phyloP scores from a whole-genome alignment of 208 protist species.

The Acanthamoeba sp. region DNA sequence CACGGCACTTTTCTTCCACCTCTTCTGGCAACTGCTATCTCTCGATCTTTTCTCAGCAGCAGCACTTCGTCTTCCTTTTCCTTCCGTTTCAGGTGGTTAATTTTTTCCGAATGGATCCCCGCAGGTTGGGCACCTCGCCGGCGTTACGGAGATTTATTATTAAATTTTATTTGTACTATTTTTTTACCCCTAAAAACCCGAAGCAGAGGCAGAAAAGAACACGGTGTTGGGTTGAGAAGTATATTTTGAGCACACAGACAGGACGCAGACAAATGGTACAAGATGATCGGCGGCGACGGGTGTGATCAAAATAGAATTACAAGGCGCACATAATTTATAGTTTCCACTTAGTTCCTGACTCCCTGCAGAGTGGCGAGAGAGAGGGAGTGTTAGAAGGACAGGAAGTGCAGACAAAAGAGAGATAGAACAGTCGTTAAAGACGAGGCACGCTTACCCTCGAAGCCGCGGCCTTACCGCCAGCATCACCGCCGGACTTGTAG shows the following conservation, averaged over 20 bases:
- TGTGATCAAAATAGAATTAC: not conserved
- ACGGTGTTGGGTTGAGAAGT: slow-evolving; percentile 22
- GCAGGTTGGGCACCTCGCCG: too few species aligned
- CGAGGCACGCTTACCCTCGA: not conserved
- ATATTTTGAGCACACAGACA: not conserved
- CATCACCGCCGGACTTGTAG: slow-evolving; percentile 67
- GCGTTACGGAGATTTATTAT: too few species aligned
- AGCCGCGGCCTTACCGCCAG: slow-evolving; percentile 31
- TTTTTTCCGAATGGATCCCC: too few species aligned
- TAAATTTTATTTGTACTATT: too few species aligned
- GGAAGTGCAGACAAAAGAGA: too few species aligned
- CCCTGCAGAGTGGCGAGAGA: not conserved
- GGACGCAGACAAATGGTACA: slow-evolving; percentile 43
- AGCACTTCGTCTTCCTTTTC: not conserved
- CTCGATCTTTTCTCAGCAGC: not conserved
- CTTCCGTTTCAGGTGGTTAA: too few species aligned
- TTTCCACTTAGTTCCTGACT: slow-evolving; percentile 18
- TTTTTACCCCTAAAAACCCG: too few species aligned
- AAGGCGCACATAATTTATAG: slow-evolving; percentile 28
- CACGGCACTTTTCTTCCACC: not conserved
- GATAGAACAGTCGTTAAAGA: not conserved
- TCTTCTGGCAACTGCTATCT: not conserved
- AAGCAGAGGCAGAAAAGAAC: too few species aligned
- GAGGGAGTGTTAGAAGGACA: not conserved
- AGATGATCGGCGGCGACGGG: not conserved